Evolutionary conservation across 2,329 filamentous ascomycete genomes (phyloP), one percentile per base, ranked within the genome.

Genomic region (Trichoderma citrinoviride): DNA sequence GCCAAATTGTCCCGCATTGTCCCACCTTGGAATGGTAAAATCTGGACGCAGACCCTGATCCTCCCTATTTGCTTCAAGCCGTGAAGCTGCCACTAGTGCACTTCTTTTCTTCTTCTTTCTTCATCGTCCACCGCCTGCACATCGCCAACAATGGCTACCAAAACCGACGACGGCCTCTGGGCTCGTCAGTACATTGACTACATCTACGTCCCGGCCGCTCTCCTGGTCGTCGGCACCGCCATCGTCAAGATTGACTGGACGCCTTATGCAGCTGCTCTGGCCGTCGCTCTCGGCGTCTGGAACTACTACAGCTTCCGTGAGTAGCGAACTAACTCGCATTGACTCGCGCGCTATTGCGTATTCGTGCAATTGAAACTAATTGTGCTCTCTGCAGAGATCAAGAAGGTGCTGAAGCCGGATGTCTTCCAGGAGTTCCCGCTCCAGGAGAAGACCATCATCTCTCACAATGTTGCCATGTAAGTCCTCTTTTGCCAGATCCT

Each of bases 391-490:
- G 29, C 77, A 93, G 92, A 88, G 76, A 83, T 88, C 68, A 87
- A 89, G 77, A 93, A 91, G 79, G 89, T 95, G 69, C 86, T 99
- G 71, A 94, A 94, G 81, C 92, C 93, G 37, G 87, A 89, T 71
- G 84, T 85, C 57, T 97, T 97, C 85, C 93, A 97, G 77, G 87
- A 96, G 65, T 97, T 97, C 76, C 89, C 92, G 77, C 89, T 99
- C 72, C 89, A 90, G 78, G 92, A 98, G 79, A 98, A 97, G 87
- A 98, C 90, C 15, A 85, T 96, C 70, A 89, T 98, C 74, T 97
- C 94, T 37, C 95, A 98, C 87, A 99, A 99, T 83, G 94, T 96
- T 67, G 93, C 94, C 78, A 97, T 99, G 90, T 93, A 55, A 53
- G 65, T 61, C 12, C 50, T 27, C 27, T 4, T 10, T 27, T 14